Percentiles rank a stretch among this genome's conserved stretches.
These are phyloP conservation scores for Rickenella mellea DNA, from an alignment of 768 basidiomycete genomes.

Conservation along the genomic window DNA sequence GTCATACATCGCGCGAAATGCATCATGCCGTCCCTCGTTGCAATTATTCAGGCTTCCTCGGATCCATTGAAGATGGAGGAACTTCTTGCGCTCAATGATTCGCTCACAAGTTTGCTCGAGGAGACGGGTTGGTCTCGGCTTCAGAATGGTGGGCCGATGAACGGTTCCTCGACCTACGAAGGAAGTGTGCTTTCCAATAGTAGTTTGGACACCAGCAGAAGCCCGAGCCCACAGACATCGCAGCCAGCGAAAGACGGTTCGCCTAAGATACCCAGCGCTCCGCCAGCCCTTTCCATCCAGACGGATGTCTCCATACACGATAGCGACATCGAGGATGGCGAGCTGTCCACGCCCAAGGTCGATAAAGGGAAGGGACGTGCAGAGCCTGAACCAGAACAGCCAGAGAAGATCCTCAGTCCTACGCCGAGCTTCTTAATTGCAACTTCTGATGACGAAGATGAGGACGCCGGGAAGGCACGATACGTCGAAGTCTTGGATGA, in stretches of 20 bases:
- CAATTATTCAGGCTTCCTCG: conserved; percentile 43
- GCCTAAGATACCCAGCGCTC: not conserved
- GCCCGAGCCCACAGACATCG: not conserved
- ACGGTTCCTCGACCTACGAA: too few relatives aligned
- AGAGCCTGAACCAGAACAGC: conserved; percentile 55
- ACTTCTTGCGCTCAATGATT: conserved; percentile 65
- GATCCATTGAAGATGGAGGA: conserved; percentile 57
- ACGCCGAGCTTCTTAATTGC: conserved; percentile 22
- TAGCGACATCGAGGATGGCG: conserved; percentile 18
- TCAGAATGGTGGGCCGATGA: too few relatives aligned
- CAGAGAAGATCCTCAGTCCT: conserved; percentile 66
- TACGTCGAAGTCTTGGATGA: conserved; percentile 14
- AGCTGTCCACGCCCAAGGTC: conserved; percentile 47
- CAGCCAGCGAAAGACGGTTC: not conserved
- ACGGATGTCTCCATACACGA: conserved; percentile 4
- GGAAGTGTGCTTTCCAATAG: too few relatives aligned
- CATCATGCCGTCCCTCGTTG: conserved; percentile 40
- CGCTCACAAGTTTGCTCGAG: conserved; percentile 36
- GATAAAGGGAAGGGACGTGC: conserved; percentile 78
- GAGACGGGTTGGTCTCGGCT: too few relatives aligned
- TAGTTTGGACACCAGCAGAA: too few relatives aligned
- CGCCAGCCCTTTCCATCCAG: conserved; percentile 3
- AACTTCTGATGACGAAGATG: conserved; percentile 39
- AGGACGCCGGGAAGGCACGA: conserved; percentile 23
- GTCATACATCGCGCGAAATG: conserved; percentile 41